These are phyloP conservation scores for Phytophthora fragariae DNA, from an alignment of 352 stramenopile genomes.

Conservation along the genomic window DNA sequence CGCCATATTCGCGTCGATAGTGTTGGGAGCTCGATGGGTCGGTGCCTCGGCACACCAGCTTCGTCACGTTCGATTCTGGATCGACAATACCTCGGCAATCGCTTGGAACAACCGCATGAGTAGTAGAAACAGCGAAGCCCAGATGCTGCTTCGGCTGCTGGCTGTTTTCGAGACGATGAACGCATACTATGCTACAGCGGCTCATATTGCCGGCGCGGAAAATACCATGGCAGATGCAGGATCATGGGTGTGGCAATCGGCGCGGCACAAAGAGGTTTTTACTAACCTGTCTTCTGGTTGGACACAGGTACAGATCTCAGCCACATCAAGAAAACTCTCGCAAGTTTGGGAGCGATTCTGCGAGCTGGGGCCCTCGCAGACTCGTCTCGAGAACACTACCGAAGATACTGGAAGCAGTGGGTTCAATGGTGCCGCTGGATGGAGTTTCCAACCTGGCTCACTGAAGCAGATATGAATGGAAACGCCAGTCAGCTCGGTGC, in stretches of 20 bases:
- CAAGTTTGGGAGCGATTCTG: no score
- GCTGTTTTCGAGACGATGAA: background rate
- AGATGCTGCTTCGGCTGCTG: background rate
- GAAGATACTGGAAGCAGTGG: background rate
- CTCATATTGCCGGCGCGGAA: background rate
- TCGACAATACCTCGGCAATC: background rate
- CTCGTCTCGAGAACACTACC: background rate
- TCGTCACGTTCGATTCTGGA: background rate
- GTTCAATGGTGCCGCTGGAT: background rate
- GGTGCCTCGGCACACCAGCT: background rate
- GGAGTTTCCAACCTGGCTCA: background rate
- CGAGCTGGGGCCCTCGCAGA: background rate
- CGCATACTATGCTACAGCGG: background rate
- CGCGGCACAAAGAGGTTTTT: no score
- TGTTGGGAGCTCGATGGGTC: background rate
- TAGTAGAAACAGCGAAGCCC: background rate
- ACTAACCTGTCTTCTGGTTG: no score
- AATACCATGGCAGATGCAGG: background rate
- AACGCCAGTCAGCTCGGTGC: background rate
- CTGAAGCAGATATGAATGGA: background rate
- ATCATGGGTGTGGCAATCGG: background rate
- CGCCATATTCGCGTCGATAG: background rate
- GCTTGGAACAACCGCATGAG: background rate
- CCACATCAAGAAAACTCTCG: no score
- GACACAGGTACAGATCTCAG: no score